A percentile compares a stretch with the other conserved stretches of the same genome.
Conservation (phyloP, 257 asterid genomes). For the Echites panduratus region DNA sequence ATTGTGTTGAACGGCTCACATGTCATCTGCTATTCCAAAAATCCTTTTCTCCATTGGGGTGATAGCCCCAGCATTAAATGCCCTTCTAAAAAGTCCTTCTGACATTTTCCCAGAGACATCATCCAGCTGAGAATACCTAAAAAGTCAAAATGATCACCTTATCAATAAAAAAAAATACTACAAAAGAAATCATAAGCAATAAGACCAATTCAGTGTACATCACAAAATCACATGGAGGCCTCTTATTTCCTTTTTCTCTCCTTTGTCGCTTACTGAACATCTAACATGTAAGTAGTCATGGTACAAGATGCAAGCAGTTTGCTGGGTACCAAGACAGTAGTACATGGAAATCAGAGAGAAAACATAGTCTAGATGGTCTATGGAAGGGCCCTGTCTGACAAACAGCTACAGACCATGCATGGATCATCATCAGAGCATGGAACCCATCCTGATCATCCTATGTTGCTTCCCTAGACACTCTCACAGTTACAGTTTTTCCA, state of each 20-base stretch:
- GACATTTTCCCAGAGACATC: slow-evolving; percentile 45
- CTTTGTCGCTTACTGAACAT: background rate
- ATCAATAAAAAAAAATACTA: slow-evolving; percentile 1
- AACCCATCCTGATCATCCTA: background rate
- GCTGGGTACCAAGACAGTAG: background rate
- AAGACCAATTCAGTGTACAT: background rate
- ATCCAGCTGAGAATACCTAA: slow-evolving; percentile 61
- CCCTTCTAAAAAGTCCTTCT: slow-evolving; percentile 88
- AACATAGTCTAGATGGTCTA: background rate
- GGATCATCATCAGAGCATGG: background rate
- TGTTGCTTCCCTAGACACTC: background rate
- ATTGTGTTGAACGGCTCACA: slow-evolving; percentile 31
- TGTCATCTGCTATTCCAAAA: slow-evolving; percentile 95
- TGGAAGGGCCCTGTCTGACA: background rate
- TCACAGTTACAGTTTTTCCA: background rate
- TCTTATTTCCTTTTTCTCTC: background rate
- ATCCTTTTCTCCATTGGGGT: slow-evolving; percentile 71
- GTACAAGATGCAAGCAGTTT: background rate
- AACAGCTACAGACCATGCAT: background rate
- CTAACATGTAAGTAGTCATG: background rate
- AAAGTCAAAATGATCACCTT: slow-evolving; percentile 16
- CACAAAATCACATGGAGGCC: background rate
- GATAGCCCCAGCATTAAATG: slow-evolving; percentile 70
- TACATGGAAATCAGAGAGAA: background rate
- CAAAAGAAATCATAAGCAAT: background rate